Base-by-base conservation (phyloP, 2,329 filamentous ascomycete species). In the Hypoxylon sp. region DNA sequence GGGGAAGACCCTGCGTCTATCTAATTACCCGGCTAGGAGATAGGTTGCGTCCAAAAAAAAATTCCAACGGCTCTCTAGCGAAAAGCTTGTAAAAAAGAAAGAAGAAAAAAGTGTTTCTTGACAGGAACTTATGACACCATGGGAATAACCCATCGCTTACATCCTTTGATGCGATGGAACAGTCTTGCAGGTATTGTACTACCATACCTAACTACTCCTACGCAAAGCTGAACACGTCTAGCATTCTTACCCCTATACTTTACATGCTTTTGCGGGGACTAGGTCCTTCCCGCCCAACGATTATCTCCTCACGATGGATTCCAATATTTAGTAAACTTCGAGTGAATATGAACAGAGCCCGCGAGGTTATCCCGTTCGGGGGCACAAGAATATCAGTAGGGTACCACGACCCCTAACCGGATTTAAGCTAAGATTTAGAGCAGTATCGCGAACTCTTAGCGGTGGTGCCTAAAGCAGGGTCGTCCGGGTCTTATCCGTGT, bases 21-120 rank as follows among this genome's bases (percentile, higher is more conserved):
- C 59, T 31, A 63, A 67, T 63, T 63, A 63, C 32, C 59, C 65
- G 50, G 42, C 59, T 54, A 29, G 44, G 44, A 17, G 46, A 58
- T 35, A 50, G 39, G 24, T 31, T 47, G 19, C 51, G 37, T 11
- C 4, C 24, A 24, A 24, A 62, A 47, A 27, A 56, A 21, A 32
- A 46, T 32, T 31, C 29, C 37, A 24, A 46, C 48, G 52, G 47
- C 44, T n/a, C 32, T 13, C 24, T 46, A 48, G 44, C 60, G 44
- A 47, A 57, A 13, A 46, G 29, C 32, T 57, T 35, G 54, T 46
- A 42, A 39, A 29, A 46, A 15, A 42, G 3, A 32, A 17, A 53
- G 50, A 19, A 35, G 31, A 11, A 8, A 35, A 35, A 8, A 15
- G 17, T 8, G 37, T 44, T 44, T 21, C 17, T n/a, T 8, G 39